Evolutionary conservation across 2,329 filamentous ascomycete species (phyloP), one percentile per base, ranked within the genome.

Genomic region (Clonostachys sp.): DNA sequence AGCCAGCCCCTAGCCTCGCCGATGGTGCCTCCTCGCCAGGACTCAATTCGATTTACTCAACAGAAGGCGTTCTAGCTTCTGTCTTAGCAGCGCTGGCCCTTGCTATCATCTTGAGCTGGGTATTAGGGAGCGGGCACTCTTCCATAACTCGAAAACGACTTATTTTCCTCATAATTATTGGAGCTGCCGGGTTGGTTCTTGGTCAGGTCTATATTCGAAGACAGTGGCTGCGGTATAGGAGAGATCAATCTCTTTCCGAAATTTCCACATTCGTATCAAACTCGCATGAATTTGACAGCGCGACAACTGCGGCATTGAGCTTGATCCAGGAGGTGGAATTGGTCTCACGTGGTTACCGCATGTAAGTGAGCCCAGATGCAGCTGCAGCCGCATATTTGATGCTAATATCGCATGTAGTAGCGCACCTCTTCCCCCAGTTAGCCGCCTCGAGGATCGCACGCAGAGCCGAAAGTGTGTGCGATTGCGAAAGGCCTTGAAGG

Each of bases 291-390:
- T 90, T 95, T 56, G 91, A 96, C 65, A 81, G 84, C 39, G 85
- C 86, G 18, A 84, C 81, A 39, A 84, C 84, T 38, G 86, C 89
- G 34, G 87, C 89, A 3, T 74, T 96, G 47, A 83, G 87, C 36
- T 78, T 96, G 50, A 86, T 96, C 52, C 91, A 96, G 64, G 91
- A 96, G 67, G 91, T 96, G n/a, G 91, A 96, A 69, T 77, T 96
- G 34, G 91, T 96, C 24, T 95, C 91, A 33, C 83, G 91, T 56
- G 91, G 91, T 18, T 96, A 95, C 65, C 80, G 89, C 68, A 76
- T 96, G 83, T 90, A 67, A 65, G 84, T 71, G 44, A 42, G 18
- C 20, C 9, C 2, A 36, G 24, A 33, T 14, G 41, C 20, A 13
- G 4, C 40, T 7, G 24, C 18, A 34, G 10, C 20, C 24, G 39